These are phyloP conservation scores for Pelagophyceae sp. DNA, from an alignment of 352 stramenopile genomes.

Conservation along the genomic window DNA sequence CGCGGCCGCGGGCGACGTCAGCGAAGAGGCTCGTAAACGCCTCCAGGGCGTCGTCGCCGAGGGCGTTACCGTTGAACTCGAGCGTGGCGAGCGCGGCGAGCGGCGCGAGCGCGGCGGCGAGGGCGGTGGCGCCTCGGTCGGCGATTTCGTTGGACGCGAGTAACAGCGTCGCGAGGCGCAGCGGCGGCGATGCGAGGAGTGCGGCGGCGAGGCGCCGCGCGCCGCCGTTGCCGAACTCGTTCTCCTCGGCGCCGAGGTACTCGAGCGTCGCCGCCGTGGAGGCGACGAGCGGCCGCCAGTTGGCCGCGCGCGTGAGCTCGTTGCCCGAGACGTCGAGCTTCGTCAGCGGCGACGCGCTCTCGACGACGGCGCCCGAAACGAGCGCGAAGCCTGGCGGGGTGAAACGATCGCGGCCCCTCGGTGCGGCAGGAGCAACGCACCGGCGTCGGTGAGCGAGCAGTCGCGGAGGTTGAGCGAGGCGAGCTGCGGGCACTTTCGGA, in stretches of 20 bases:
- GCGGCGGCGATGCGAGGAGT: slow-evolving; percentile 44
- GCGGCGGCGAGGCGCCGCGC: slow-evolving; percentile 58
- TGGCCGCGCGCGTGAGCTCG: slow-evolving; percentile 55
- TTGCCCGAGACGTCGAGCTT: slow-evolving; percentile 85
- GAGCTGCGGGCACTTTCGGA: slow-evolving; percentile 50
- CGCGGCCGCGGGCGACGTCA: too few relatives aligned
- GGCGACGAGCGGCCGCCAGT: slow-evolving; percentile 48
- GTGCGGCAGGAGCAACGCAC: too few relatives aligned
- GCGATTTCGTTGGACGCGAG: slow-evolving; percentile 75
- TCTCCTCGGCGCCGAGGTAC: slow-evolving; percentile 77
- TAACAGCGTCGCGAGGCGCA: slow-evolving; percentile 62
- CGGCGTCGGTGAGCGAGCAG: slow-evolving; percentile 74
- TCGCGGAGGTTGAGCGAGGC: slow-evolving; percentile 76
- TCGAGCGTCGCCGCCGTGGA: slow-evolving; percentile 53
- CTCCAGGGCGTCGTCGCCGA: slow-evolving; percentile 31
- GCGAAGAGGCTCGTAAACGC: slow-evolving; percentile 34
- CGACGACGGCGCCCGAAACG: not conserved
- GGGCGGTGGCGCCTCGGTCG: slow-evolving; percentile 64
- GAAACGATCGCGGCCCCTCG: too few relatives aligned
- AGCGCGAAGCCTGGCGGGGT: slow-evolving; percentile 63
- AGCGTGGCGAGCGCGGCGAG: slow-evolving; percentile 36
- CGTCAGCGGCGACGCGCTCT: slow-evolving; percentile 53
- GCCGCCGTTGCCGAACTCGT: slow-evolving; percentile 77
- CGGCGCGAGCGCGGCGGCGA: slow-evolving; percentile 44
- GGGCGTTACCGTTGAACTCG: slow-evolving; percentile 38